Evolutionary conservation across 352 stramenopile species (phyloP), one percentile per base, ranked within the genome.

Genomic region (Saprolegnia diclina): DNA sequence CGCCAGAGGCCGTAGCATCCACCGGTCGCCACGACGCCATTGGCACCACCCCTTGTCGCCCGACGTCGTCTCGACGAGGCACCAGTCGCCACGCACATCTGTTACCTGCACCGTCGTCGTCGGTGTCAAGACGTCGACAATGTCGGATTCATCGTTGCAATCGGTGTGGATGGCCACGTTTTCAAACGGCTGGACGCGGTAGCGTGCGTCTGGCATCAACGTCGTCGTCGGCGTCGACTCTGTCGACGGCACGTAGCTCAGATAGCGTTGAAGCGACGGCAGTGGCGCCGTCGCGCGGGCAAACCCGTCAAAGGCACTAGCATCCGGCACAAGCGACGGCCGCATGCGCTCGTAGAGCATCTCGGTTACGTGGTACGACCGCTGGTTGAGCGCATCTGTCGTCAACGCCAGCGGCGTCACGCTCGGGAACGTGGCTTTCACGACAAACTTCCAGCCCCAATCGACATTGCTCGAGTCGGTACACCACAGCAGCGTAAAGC

Each of bases 401-500:
- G 66, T 73, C 35, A 89, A 73, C 14, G 81, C 65, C 2, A 87
- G 56, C 16, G 85, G 79, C 29, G 72, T 71, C 7, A 82, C 70
- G 0, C 75, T 73, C 14, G 77, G 65, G 72, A 89, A 93, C 24
- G 88, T 82, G 5, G 83, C 82, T 22, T 73, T 79, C 0, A 93
- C 84, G 13, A 78, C 87, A 53, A 94, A 91, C 62, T 90, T 88
- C 82, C 85, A 93, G 0, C 87, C 87, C 90, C 90, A 97, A 24
- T 95, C 89, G 22, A 92, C 84, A 67, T 95, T 96, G 19, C 81
- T 87, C 0, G 74, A 75, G 73, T 97, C 90, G 0, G 87, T 93
- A 55, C 73, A 81, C 83, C 92, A 97, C 18, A 95, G 69, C 19
- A 97, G 63, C 26, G 78, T 89, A 55, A 96, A 96, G 6, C 84